Evolutionary conservation across 2,329 filamentous ascomycete genomes (phyloP).

Genomic region (Ceratocystis diversiconidia): DNA sequence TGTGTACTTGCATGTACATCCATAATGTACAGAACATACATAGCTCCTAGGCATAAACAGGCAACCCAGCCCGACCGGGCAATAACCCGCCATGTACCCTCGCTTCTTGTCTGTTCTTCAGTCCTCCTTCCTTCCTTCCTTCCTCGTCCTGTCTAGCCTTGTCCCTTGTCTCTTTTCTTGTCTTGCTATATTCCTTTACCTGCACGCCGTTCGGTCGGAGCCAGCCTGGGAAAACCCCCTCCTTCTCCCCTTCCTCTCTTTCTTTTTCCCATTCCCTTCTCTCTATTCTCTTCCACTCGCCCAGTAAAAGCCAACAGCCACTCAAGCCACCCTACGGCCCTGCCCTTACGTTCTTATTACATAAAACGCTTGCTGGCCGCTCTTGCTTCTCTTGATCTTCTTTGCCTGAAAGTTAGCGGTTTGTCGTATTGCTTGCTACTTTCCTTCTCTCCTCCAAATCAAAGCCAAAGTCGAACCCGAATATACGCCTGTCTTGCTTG

Average conservation of each 20-base stretch:
- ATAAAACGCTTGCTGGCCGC: constrained; percentile 19
- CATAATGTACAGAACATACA: neutral
- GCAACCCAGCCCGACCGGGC: neutral
- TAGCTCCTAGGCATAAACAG: neutral
- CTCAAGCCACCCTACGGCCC: constrained; percentile 4
- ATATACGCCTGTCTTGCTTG: neutral
- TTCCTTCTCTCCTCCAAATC: no score
- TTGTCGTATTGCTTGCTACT: neutral
- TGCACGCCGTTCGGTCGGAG: neutral
- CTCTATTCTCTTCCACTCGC: neutral
- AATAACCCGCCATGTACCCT: neutral
- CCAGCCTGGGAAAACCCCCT: neutral
- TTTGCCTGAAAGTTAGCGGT: neutral
- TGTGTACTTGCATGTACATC: neutral
- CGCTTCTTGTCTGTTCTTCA: neutral
- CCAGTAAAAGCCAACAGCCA: neutral
- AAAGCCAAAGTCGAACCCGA: no score
- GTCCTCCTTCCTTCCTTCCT: neutral
- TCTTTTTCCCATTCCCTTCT: no score
- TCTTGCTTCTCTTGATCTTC: constrained; percentile 5
- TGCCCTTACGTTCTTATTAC: constrained; percentile 19
- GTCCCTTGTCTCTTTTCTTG: neutral
- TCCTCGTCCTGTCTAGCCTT: neutral
- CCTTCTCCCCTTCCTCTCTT: no score
- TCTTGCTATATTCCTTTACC: neutral